Percentiles rank a stretch among this genome's conserved stretches.
These are phyloP conservation scores for Erigeron philadelphicus DNA, from an alignment of 140 eudicot genomes.

Conservation along the genomic window DNA sequence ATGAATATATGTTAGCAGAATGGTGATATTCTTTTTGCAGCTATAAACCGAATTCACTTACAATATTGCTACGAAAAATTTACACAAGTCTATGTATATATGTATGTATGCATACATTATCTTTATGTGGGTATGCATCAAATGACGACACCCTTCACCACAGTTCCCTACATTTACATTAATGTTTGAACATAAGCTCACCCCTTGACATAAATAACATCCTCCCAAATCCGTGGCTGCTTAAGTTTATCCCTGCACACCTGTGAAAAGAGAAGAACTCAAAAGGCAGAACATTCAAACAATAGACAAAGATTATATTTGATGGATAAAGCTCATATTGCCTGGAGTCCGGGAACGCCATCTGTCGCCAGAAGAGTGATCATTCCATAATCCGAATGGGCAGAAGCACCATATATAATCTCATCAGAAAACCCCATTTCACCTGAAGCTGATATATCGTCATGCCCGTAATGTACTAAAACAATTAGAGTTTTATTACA, in stretches of 20 bases:
- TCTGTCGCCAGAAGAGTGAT: conserved; percentile 50
- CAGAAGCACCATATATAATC: conserved; percentile 61
- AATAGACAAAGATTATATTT: background rate
- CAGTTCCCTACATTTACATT: background rate
- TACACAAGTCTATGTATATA: no score
- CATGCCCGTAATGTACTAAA: background rate
- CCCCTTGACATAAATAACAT: conserved; percentile 63
- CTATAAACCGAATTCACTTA: no score
- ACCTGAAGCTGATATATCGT: conserved; percentile 31
- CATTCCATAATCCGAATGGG: conserved; percentile 89
- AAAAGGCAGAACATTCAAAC: background rate
- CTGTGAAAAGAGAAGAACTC: conserved; percentile 26
- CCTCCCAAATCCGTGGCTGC: conserved; percentile 62
- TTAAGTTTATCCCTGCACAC: conserved; percentile 60
- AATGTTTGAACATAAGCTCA: conserved; percentile 22
- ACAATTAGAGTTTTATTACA: conserved; percentile 1
- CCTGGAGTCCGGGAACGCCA: conserved; percentile 63
- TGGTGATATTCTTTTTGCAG: background rate
- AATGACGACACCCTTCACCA: no score
- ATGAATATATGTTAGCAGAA: background rate
- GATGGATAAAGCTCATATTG: background rate
- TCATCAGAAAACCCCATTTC: conserved; percentile 37
- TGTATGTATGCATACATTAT: no score
- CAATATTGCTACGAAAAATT: no score
- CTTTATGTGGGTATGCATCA: no score